phyloP scores from a whole-genome alignment of 345 rosid genomes.

The Fremontodendron californicum region DNA sequence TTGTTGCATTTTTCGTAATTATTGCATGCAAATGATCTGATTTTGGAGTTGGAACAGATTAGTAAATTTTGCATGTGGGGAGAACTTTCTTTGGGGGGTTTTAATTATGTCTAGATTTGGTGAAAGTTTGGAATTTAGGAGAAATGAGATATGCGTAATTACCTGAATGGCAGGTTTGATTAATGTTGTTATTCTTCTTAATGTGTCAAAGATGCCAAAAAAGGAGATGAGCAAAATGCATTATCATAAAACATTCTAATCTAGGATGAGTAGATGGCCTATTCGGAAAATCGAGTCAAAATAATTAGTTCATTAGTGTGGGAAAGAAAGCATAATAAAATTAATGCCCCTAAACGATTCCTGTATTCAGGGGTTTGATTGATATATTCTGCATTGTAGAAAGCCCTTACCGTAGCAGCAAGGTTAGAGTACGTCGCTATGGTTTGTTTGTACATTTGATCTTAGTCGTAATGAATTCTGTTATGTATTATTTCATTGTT shows the following conservation, averaged over 20 bases:
- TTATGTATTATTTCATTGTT: neutral
- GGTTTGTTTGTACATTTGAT: neutral
- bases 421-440: neutral
- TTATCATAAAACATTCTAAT: neutral
- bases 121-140: neutral
- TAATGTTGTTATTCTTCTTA: neutral
- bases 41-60: conserved; percentile 8
- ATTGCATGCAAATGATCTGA: conserved; percentile 8
- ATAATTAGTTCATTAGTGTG: neutral
- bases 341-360: neutral
- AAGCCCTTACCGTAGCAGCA: neutral
- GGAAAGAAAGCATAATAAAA: neutral
- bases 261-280: neutral
- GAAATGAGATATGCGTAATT: neutral
- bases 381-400: neutral
- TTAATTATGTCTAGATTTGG: neutral
- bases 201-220: neutral
- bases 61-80: neutral
- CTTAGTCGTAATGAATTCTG: neutral
- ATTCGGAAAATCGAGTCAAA: neutral
- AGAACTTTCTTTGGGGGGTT: neutral
- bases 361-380: neutral
- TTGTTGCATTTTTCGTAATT: neutral
- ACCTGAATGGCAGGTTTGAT: neutral
- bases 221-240: neutral